Evolutionary conservation across 2,329 filamentous ascomycete species (phyloP).

Genomic region (Scleromitrula shiraiana): DNA sequence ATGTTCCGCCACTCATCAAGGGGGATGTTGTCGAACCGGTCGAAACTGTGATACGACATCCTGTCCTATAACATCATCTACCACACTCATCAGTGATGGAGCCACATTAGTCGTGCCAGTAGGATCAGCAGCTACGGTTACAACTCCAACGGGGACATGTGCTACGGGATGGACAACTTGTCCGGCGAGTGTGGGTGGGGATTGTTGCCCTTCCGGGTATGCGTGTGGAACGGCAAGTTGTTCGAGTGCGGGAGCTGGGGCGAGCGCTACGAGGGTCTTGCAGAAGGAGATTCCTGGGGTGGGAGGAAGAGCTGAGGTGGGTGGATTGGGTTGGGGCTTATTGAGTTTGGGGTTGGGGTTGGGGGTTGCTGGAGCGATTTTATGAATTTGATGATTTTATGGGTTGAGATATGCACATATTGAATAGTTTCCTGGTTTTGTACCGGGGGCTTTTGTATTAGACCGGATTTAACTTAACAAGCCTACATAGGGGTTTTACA

Average conservation of each 20-base stretch:
- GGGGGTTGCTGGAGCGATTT: too few species aligned
- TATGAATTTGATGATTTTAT: neutral
- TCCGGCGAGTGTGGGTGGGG: constrained; percentile 57
- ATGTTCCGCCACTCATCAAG: constrained; percentile 71
- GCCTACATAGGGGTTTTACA: too few species aligned
- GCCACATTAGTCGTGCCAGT: constrained; percentile 63
- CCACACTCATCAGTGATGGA: constrained; percentile 59
- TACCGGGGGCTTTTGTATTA: too few species aligned
- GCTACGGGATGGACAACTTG: constrained; percentile 73
- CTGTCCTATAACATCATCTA: constrained; percentile 56
- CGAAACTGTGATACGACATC: constrained; percentile 75
- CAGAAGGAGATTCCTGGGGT: constrained; percentile 22
- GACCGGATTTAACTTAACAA: too few species aligned
- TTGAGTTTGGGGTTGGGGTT: neutral
- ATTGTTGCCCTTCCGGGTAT: constrained; percentile 78
- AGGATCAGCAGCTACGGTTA: constrained; percentile 36
- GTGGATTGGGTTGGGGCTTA: neutral
- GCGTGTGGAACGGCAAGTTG: constrained; percentile 66
- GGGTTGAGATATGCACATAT: neutral
- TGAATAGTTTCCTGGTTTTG: neutral
- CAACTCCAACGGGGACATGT: constrained; percentile 43
- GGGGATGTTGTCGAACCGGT: constrained; percentile 83
- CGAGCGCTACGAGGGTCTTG: constrained; percentile 37
- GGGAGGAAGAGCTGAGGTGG: neutral
- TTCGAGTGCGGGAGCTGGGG: constrained; percentile 48